Evolutionary conservation across 2,329 filamentous ascomycete genomes (phyloP), one percentile per base, ranked within the genome.

Genomic region (Claviceps humidiphila): DNA sequence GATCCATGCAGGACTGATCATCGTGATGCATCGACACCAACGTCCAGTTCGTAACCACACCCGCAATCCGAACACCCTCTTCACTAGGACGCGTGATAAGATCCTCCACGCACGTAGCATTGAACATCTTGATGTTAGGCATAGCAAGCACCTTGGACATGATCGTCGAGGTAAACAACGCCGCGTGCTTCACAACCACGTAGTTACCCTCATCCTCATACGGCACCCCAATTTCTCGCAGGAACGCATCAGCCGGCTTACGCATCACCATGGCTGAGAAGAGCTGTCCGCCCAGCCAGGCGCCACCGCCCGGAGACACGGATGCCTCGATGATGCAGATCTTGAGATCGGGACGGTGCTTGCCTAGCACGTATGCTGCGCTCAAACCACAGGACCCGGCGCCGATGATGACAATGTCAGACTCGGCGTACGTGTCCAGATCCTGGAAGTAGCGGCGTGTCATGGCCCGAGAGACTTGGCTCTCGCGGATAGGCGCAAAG

Each of bases 241-340:
- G 74, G 74, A 95, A 95, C 52, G 78, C 79, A 64, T 95, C 86
- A 51, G 89, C 89, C 13, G 90, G 89, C 75, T 93, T 94, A 62
- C 89, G 85, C 84, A 96, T 89, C 48, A 95, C 79, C 89, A 95
- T 95, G 64, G 89, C 89, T 55, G 82, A 87, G 80, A 96, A 95
- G 53, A 95, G 85, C 74, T 95, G 90, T 17, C 89, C 89, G 53
- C 90, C 90, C 46, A 95, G 81, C 89, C 89, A 95, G 56, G 89
- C 89, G 62, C 89, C 89, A 58, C 89, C 89, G 55, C 87, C 87
- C 50, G 89, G 90, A 50, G 87, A 84, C 46, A 95, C 89, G 47
- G 84, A 85, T 43, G 89, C 87, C 73, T 95, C 89, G 60, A 95
- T 78, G 64, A 95, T 86, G 65, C 89, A 87, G 66, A 95, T 94